Base-by-base conservation (phyloP, 192 early-diverging fungal species). In the Coemansia reversa region DNA sequence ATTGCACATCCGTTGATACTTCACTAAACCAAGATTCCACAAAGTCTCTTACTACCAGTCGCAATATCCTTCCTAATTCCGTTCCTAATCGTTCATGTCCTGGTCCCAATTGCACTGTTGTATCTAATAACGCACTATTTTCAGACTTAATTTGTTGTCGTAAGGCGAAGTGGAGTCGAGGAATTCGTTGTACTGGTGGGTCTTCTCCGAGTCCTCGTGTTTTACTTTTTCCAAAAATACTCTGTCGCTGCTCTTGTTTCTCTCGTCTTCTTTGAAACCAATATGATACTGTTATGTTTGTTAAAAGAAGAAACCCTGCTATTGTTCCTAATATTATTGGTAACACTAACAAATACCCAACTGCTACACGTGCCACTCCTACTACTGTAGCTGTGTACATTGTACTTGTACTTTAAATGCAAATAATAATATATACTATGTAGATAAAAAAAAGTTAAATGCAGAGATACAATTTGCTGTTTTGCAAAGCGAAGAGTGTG, bases 1-100 rank as follows among this genome's bases (percentile, higher is more conserved):
- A 84, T 58, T 69, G 68, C 23, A 57, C 11, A 54, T 84, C 83
- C 0, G 83, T 70, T 3, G 72, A 69, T 3, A 84, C 23, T 1
- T 70, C 70, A 24, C 67, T 63, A 29, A 79, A 84, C 83, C 83
- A 84, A 12, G 56, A 47, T n/a, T 72, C 60, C 24, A 84, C 69
- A 67, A 84, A 84, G 48, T 84, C 83, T 35, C 83, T 69, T 1
- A 78, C 65, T 22, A 75, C 79, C 55, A 78, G 55, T 18, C 47
- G 52, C 29, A 75, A 18, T 2, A 81, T n/a, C 18, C 5, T 5
- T 4, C 8, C 27, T 33, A 75, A 7, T 23, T 58, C 68, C 1
- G 11, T 0, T 32, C 55, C 62, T 48, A 66, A 20, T 55, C 49
- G 24, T 19, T 29, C 60, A 35, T 30, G 50, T 19, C 35, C 55